Evolutionary conservation across 2,329 filamentous ascomycete species (phyloP).

Genomic region (Scedosporium apiospermum): DNA sequence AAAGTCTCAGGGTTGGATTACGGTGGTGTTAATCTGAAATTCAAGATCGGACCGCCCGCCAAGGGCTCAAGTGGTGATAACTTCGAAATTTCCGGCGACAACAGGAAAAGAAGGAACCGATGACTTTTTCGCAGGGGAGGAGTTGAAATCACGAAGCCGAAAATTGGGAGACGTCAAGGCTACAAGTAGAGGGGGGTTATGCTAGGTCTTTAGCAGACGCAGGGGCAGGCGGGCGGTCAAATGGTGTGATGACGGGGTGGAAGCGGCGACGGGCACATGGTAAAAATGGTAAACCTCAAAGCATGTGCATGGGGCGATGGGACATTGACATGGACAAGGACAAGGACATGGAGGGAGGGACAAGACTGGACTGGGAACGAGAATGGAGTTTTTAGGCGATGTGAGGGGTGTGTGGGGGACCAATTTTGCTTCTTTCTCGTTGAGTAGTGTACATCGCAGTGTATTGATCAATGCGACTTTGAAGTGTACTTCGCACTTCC

Average conservation of each 20-base stretch:
- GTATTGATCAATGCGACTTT: too few species aligned
- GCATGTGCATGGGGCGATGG: not conserved
- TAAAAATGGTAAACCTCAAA: not conserved
- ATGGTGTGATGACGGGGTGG: constrained; percentile 3
- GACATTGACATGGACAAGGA: not conserved
- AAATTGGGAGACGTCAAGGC: not conserved
- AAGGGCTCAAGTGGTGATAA: not conserved
- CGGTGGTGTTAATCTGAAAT: not conserved
- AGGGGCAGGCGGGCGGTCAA: not conserved
- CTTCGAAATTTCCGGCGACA: not conserved
- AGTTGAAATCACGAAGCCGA: not conserved
- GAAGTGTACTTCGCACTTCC: too few species aligned
- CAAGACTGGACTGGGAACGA: not conserved
- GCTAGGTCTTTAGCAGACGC: constrained; percentile 3
- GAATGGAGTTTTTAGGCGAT: not conserved
- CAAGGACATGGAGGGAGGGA: not conserved
- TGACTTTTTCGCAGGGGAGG: not conserved
- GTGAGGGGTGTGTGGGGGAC: not conserved
- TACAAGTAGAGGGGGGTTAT: not conserved
- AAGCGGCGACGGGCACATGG: constrained; percentile 3
- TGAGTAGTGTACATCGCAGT: not conserved
- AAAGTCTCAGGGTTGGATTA: not conserved
- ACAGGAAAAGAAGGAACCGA: constrained; percentile 5
- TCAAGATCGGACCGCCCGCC: not conserved
- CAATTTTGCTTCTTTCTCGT: not conserved